Conservation (phyloP, 2,329 filamentous ascomycete species). For the Epicoccum nigrum region DNA sequence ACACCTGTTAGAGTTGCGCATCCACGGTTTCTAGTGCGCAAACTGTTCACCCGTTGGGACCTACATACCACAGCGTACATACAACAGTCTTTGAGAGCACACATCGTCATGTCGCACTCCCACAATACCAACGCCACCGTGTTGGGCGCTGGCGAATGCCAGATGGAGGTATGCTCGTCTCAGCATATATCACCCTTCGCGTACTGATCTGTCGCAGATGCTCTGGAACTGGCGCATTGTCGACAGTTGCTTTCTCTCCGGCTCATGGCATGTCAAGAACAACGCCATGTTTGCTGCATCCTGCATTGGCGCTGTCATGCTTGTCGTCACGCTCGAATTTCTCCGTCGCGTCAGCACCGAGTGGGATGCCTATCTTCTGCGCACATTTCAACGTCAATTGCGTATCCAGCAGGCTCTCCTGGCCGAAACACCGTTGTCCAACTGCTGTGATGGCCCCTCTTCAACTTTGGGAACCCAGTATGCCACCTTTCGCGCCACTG, state of each 20-base stretch:
- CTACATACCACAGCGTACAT: conserved; percentile 2
- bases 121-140: conserved; percentile 18
- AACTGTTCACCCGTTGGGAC: background rate
- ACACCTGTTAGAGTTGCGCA: background rate
- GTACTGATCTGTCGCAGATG: conserved; percentile 63
- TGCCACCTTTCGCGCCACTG: conserved; percentile 58
- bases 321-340: conserved; percentile 74
- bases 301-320: conserved; percentile 77
- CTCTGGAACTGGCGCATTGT: conserved; percentile 80
- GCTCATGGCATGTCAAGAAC: conserved; percentile 72
- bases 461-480: conserved; percentile 31
- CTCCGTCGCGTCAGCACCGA: conserved; percentile 74
- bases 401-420: conserved; percentile 30
- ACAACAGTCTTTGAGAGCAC: background rate
- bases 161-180: conserved; percentile 46
- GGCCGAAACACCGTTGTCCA: conserved; percentile 24
- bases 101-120: conserved; percentile 22
- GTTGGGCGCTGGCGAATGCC: conserved; percentile 40
- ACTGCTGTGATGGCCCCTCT: conserved; percentile 34
- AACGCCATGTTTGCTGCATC: conserved; percentile 76
- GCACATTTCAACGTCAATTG: conserved; percentile 54
- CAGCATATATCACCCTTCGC: background rate
- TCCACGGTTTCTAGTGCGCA: background rate
- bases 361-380: conserved; percentile 71
- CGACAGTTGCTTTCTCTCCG: conserved; percentile 72